Evolutionary conservation across 1,284 basidiomycete genomes (phyloP).

Genomic region (Phellopilus nigrolimitatus): DNA sequence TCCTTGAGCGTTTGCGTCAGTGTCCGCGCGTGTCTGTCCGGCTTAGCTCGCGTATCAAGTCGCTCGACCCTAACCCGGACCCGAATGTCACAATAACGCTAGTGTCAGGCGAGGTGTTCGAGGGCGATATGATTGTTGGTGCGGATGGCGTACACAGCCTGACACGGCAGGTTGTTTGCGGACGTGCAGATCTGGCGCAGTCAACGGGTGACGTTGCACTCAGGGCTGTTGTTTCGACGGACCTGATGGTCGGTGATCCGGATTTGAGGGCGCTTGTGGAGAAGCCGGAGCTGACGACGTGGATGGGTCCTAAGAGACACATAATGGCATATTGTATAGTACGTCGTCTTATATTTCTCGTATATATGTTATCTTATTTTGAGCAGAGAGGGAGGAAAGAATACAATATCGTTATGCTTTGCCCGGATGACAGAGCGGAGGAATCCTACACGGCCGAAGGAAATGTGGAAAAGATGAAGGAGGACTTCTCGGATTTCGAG

Average conservation of each 20-base stretch:
- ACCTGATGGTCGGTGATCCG: slow-evolving; percentile 30
- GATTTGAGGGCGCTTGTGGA: slow-evolving; percentile 35
- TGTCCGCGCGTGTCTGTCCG: slow-evolving; percentile 36
- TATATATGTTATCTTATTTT: neutral
- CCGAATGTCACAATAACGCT: slow-evolving; percentile 30
- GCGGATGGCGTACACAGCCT: slow-evolving; percentile 50
- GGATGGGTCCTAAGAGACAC: slow-evolving; percentile 45
- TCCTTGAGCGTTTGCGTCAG: slow-evolving; percentile 38
- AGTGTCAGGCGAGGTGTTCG: slow-evolving; percentile 38
- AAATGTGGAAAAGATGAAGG: slow-evolving; percentile 38
- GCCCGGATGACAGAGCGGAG: slow-evolving; percentile 30
- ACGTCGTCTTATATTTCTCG: slow-evolving; percentile 19
- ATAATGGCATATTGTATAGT: slow-evolving; percentile 42
- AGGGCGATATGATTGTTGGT: slow-evolving; percentile 45
- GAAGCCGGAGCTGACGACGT: slow-evolving; percentile 35
- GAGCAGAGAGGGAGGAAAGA: slow-evolving; percentile 35
- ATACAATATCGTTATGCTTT: slow-evolving; percentile 39
- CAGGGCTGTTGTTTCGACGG: slow-evolving; percentile 32
- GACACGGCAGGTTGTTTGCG: slow-evolving; percentile 40
- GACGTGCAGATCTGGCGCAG: slow-evolving; percentile 33
- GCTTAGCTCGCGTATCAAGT: slow-evolving; percentile 36
- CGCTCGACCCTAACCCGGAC: slow-evolving; percentile 34
- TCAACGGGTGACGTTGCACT: slow-evolving; percentile 39
- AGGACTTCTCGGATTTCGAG: slow-evolving; percentile 41
- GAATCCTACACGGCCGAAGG: slow-evolving; percentile 16